Percentiles rank a stretch among this genome's conserved stretches.
Evolutionary conservation across 345 rosid genomes (phyloP).

Genomic region (Clarkia xantiana): DNA sequence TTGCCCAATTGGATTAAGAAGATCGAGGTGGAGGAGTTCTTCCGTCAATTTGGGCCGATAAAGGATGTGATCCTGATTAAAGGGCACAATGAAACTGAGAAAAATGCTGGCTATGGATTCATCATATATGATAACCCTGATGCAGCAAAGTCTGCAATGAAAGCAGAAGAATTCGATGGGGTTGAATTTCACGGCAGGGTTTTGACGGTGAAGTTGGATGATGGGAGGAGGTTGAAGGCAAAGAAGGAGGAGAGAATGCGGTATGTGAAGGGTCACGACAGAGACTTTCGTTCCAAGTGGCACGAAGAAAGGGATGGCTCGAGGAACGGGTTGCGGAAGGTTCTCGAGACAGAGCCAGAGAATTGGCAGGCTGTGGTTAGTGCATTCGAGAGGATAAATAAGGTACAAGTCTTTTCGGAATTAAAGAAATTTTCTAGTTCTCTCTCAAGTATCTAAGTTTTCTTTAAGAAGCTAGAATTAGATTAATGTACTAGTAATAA

Average conservation of each 20-base stretch:
- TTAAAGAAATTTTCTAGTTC: neutral
- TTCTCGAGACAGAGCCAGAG: slow-evolving; percentile 58
- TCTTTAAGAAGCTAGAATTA: no score
- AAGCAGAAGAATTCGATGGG: slow-evolving; percentile 86
- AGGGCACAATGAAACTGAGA: slow-evolving; percentile 46
- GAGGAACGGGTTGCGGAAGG: slow-evolving; percentile 32
- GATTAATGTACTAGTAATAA: no score
- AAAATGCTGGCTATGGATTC: slow-evolving; percentile 83
- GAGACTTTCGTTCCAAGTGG: slow-evolving; percentile 54
- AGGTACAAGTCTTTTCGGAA: slow-evolving; percentile 25
- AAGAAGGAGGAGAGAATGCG: slow-evolving; percentile 48
- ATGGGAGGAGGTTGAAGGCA: slow-evolving; percentile 58
- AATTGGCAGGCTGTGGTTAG: slow-evolving; percentile 87
- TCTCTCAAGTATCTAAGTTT: no score
- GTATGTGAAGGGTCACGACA: slow-evolving; percentile 42
- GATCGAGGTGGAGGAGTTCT: slow-evolving; percentile 47
- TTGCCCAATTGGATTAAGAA: slow-evolving; percentile 82
- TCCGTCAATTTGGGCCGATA: slow-evolving; percentile 84
- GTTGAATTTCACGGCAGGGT: slow-evolving; percentile 81
- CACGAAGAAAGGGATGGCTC: slow-evolving; percentile 71
- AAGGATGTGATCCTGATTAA: slow-evolving; percentile 49
- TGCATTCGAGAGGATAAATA: slow-evolving; percentile 68
- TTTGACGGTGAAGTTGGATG: slow-evolving; percentile 81
- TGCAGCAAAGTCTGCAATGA: slow-evolving; percentile 49
- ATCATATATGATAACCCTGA: slow-evolving; percentile 39